These are phyloP conservation scores for Diaporthe velutina DNA, from an alignment of 2,329 filamentous ascomycete genomes.

Conservation along the genomic window DNA sequence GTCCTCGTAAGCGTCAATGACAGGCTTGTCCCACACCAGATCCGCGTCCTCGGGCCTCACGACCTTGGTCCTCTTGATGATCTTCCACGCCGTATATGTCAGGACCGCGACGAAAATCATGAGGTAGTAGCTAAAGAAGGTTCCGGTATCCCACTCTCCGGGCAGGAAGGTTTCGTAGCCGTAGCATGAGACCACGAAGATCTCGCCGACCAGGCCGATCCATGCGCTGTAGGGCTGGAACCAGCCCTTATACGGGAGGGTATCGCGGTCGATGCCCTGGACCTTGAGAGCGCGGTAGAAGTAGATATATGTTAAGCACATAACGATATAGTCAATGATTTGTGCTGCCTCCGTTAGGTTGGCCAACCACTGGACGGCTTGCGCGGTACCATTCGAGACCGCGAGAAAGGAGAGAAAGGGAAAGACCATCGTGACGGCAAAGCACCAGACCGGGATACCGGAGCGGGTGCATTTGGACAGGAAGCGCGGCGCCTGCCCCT, in stretches of 20 bases:
- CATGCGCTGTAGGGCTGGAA: constrained; percentile 71
- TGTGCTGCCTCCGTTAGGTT: constrained; percentile 69
- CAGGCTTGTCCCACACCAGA: constrained; percentile 44
- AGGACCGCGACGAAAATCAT: constrained; percentile 67
- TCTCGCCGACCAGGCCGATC: constrained; percentile 58
- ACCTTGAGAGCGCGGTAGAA: constrained; percentile 38
- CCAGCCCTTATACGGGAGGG: constrained; percentile 70
- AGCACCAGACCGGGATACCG: constrained; percentile 73
- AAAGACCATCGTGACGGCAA: constrained; percentile 66
- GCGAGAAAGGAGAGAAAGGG: constrained; percentile 54
- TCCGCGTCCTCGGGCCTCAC: constrained; percentile 59
- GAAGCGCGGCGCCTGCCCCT: constrained; percentile 48
- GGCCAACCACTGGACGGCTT: constrained; percentile 60
- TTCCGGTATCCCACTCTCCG: constrained; percentile 47
- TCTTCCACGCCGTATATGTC: constrained; percentile 72
- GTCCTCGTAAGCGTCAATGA: constrained; percentile 61
- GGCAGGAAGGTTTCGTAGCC: constrained; percentile 61
- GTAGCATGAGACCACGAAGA: constrained; percentile 62
- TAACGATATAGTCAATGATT: constrained; percentile 72
- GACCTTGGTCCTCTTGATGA: constrained; percentile 70
- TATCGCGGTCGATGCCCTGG: constrained; percentile 52
- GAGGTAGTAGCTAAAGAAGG: constrained; percentile 63
- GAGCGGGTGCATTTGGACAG: constrained; percentile 70
- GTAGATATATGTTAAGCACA: constrained; percentile 39
- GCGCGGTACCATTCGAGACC: constrained; percentile 39